phyloP scores from a whole-genome alignment of 2,329 filamentous ascomycete species.

The Hypoxylon sp. region DNA sequence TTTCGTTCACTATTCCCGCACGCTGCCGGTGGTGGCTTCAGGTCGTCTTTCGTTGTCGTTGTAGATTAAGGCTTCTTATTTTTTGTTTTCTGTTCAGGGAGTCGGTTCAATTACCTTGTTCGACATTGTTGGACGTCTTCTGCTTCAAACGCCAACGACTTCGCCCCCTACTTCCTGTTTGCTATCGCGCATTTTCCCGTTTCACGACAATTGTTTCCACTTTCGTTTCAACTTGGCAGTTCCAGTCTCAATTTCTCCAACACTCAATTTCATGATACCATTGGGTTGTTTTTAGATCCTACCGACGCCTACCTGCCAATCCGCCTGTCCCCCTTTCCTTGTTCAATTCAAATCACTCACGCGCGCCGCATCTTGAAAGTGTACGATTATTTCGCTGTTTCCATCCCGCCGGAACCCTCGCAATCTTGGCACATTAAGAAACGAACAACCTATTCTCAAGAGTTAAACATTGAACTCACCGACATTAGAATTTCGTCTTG shows the following conservation, averaged over 20 bases:
- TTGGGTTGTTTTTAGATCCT: constrained; percentile 29
- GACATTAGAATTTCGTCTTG: constrained; percentile 24
- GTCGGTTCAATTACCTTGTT: constrained; percentile 26
- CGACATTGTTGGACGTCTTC: constrained; percentile 6
- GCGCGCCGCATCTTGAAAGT: constrained; percentile 22
- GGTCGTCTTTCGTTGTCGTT: constrained; percentile 23
- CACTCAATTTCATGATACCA: constrained; percentile 17
- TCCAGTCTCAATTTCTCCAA: constrained; percentile 26
- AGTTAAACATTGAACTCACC: constrained; percentile 10
- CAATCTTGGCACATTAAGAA: constrained; percentile 1
- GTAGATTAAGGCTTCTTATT: constrained; percentile 22
- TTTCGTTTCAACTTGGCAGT: constrained; percentile 28
- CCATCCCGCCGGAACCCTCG: constrained; percentile 19
- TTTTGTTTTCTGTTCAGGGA: constrained; percentile 5
- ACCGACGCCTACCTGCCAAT: constrained; percentile 10
- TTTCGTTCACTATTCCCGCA: constrained; percentile 30
- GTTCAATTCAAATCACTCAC: constrained; percentile 23
- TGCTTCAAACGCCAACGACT: constrained; percentile 10
- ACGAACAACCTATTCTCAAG: not conserved
- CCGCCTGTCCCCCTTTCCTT: constrained; percentile 22
- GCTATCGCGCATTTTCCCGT: constrained; percentile 25
- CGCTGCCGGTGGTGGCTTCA: constrained; percentile 28
- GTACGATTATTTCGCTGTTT: constrained; percentile 18
- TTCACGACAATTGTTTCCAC: constrained; percentile 31
- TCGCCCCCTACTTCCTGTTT: constrained; percentile 26